Percentiles rank a stretch among this genome's conserved stretches.
Evolutionary conservation across 768 basidiomycete genomes (phyloP).

Genomic region (Porphyrellus cyaneotinctus): DNA sequence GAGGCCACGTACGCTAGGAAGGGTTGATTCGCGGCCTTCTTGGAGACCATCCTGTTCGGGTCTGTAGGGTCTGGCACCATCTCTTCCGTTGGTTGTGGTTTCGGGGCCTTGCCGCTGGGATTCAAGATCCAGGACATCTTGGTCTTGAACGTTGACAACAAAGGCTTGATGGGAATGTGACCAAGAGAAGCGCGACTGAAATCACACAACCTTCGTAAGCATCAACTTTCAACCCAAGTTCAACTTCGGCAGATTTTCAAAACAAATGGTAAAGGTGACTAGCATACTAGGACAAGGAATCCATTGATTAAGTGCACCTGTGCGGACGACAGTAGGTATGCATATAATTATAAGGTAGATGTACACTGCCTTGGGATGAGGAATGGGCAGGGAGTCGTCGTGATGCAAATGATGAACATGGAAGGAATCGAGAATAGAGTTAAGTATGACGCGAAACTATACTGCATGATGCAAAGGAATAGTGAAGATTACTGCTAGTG

Average conservation of each 20-base stretch:
- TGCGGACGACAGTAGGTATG: constrained; percentile 33
- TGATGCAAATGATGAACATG: constrained; percentile 29
- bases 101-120: constrained; percentile 35
- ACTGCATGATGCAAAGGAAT: constrained; percentile 28
- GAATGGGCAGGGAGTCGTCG: constrained; percentile 18
- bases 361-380: constrained; percentile 30
- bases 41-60: constrained; percentile 67
- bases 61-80: constrained; percentile 62
- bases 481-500: constrained; percentile 29
- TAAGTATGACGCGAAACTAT: constrained; percentile 26
- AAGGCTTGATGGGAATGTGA: not conserved
- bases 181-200: not conserved
- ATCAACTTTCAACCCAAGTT: not conserved
- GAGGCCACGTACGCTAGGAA: constrained; percentile 66
- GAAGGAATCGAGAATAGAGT: constrained; percentile 20
- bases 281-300: constrained; percentile 18
- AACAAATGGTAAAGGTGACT: constrained; percentile 1
- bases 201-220: not conserved
- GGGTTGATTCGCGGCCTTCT: constrained; percentile 80
- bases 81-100: constrained; percentile 39
- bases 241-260: not conserved
- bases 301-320: constrained; percentile 30
- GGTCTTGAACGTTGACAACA: not conserved
- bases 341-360: constrained; percentile 34
- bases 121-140: constrained; percentile 68